Conservation (phyloP, 2,329 filamentous ascomycete species). For the Escovopsis weberi region DNA sequence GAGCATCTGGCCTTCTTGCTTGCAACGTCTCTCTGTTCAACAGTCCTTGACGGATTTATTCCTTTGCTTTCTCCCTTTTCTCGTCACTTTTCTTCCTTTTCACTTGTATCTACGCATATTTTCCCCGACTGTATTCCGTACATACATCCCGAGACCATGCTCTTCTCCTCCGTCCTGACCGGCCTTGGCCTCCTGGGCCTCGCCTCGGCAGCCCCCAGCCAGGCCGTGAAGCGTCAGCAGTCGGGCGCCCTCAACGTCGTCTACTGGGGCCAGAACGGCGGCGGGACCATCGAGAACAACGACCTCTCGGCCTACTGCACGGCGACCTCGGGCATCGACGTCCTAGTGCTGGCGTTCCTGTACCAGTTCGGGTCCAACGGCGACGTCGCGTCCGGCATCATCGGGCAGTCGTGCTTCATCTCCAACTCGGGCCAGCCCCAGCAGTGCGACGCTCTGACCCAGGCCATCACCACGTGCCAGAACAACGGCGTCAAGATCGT, state of each 20-base stretch:
- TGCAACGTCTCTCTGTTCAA: too few relatives aligned
- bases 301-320: conserved; percentile 24
- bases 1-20: too few relatives aligned
- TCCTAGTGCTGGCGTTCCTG: conserved; percentile 27
- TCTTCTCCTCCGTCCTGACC: conserved; percentile 1
- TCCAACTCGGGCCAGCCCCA: conserved; percentile 16
- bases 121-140: background rate
- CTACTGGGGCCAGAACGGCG: conserved; percentile 15
- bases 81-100: background rate
- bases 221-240: conserved; percentile 3
- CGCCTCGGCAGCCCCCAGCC: conserved; percentile 4
- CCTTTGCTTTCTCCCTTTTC: too few relatives aligned
- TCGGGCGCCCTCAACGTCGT: conserved; percentile 16
- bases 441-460: conserved; percentile 8
- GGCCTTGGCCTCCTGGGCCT: conserved; percentile 4
- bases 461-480: conserved; percentile 6
- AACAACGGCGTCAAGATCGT: conserved; percentile 7
- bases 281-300: conserved; percentile 18
- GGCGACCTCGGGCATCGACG: conserved; percentile 21
- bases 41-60: too few relatives aligned
- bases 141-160: conserved; percentile 2
- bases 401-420: conserved; percentile 25
- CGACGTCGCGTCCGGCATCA: conserved; percentile 23
- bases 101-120: background rate
- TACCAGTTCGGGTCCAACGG: conserved; percentile 20